phyloP scores from a whole-genome alignment of 2,329 filamentous ascomycete species.

The Hypoxylon sp. region DNA sequence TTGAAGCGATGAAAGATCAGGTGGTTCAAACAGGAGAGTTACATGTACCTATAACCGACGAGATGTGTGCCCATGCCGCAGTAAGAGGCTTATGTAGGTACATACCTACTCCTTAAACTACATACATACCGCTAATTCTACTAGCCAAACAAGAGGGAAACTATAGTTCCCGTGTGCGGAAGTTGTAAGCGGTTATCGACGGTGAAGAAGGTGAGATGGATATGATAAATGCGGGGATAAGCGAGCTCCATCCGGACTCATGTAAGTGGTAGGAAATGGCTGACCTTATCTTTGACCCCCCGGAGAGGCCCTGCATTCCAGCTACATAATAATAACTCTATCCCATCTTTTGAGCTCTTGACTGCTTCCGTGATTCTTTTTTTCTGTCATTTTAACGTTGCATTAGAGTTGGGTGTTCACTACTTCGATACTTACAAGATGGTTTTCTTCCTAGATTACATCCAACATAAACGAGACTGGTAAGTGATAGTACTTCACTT shows the following conservation, averaged over 20 bases:
- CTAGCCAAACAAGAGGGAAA: conserved; percentile 4
- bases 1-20: conserved; percentile 3
- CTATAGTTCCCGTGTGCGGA: conserved; percentile 44
- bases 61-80: not conserved
- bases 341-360: conserved; percentile 13
- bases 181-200: conserved; percentile 50
- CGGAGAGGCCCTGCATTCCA: conserved; percentile 31
- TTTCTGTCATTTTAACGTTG: conserved; percentile 11
- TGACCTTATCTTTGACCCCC: conserved; percentile 29
- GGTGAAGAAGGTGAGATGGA: conserved; percentile 40
- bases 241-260: conserved; percentile 22
- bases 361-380: conserved; percentile 10
- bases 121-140: not conserved
- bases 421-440: conserved; percentile 48
- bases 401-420: not conserved
- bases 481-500: conserved; percentile 61
- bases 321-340: conserved; percentile 31
- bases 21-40: not conserved
- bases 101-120: not conserved
- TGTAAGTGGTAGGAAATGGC: conserved; percentile 16
- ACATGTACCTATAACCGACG: not conserved
- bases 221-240: conserved; percentile 38
- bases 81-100: not conserved
- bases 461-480: conserved; percentile 81
- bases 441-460: conserved; percentile 68